Percentiles rank a stretch among this genome's conserved stretches.
Conservation (phyloP, 192 early-diverging fungal species). For the Mortierella alpina region DNA sequence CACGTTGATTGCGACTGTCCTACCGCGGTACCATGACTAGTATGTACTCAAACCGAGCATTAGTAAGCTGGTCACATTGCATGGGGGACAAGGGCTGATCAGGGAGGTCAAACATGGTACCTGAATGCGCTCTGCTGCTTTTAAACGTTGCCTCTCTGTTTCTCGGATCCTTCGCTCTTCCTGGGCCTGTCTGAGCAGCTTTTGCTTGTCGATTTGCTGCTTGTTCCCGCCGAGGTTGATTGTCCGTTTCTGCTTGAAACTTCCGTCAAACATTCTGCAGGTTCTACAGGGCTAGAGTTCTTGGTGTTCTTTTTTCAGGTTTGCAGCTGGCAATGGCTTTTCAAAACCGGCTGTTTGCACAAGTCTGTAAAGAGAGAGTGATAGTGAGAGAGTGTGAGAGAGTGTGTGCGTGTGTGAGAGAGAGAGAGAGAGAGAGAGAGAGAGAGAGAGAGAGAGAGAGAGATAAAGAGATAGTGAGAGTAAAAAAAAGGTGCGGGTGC, state of each 20-base stretch:
- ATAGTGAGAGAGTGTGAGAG: background rate
- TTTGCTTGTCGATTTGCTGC: conserved; percentile 72
- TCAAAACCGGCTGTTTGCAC: too few relatives aligned
- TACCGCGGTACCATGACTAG: conserved; percentile 72
- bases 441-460: background rate
- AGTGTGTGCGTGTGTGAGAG: too few relatives aligned
- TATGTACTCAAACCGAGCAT: background rate
- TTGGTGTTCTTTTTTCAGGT: background rate
- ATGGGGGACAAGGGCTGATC: background rate
- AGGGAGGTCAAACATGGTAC: conserved; percentile 25
- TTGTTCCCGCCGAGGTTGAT: conserved; percentile 89
- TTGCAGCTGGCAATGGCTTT: background rate
- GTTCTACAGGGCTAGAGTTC: background rate
- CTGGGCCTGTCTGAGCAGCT: conserved; percentile 76
- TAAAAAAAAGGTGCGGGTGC: background rate
- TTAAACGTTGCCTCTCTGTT: conserved; percentile 66
- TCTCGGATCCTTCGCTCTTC: conserved; percentile 79
- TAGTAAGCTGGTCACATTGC: background rate
- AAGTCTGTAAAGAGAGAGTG: too few relatives aligned
- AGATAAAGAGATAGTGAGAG: background rate
- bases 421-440: background rate
- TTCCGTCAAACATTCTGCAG: conserved; percentile 76
- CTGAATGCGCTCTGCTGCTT: conserved; percentile 75
- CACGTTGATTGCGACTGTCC: conserved; percentile 43
- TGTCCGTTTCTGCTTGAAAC: conserved; percentile 75